Base-by-base conservation (phyloP, 1,284 basidiomycete genomes). In the Gomphus bonarii region DNA sequence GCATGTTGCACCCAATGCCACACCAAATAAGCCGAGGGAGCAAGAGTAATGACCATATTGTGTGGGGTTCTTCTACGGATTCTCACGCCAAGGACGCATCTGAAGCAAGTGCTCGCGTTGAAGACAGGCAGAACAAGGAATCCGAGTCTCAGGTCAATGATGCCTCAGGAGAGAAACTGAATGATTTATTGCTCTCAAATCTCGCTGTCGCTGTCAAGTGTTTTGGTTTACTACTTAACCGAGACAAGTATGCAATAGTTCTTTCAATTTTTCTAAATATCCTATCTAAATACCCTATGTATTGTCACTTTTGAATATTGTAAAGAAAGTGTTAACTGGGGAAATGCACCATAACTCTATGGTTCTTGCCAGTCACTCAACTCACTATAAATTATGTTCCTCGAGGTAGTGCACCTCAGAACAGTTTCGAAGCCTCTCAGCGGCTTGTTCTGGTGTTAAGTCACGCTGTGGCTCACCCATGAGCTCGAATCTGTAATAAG, bases 381-480 rank as follows among this genome's bases (percentile, higher is more conserved):
- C 12, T 30, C 5, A 28, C 20, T 16, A 44, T 44, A 18, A 28
- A 20, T 46, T 18, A 18, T 49, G 14, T 7, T 47, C 59, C 50
- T 74, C 71, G 48, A 75, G 61, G 62, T 82, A 85, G 66, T 85
- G 82, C 43, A 74, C 70, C 28, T 75, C 72, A 14, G 73, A 65
- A 54, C 76, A 74, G 1, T 64, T 76, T 31, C 83, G 72, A 56
- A 97, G 71, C 40, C 79, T 75, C 60, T 71, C 66, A 0, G 93
- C 93, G 7, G 92, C 93, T 68, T 93, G 88, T 67, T 97, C 95
- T 0, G 93, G 81, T 0, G 92, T 95, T 40, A 97, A 74, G 67
- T 97, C 94, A 2, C 94, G 77, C 73, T 97, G 94, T 1, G 88
- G 80, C 69, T 97, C 93, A 0, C 83, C 90, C 81, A 97, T 90